phyloP scores from a whole-genome alignment of 2,329 filamentous ascomycete genomes.

The Ophiobolus disseminans region DNA sequence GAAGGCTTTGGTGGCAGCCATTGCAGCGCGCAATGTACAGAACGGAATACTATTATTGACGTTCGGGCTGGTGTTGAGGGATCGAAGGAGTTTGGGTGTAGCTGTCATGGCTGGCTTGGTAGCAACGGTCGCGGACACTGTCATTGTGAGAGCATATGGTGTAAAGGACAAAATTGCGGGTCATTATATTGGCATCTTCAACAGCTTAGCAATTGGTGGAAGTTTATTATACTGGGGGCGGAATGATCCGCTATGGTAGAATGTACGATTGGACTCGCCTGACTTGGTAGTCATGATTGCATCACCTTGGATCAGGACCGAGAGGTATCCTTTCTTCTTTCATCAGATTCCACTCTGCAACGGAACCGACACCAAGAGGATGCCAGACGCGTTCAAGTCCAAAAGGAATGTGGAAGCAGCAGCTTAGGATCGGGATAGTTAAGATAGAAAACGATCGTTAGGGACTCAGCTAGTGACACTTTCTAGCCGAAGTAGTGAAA shows the following conservation, averaged over 20 bases:
- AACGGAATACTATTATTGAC: slow-evolving; percentile 27
- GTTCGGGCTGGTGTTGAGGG: slow-evolving; percentile 27
- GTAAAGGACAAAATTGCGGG: slow-evolving; percentile 28
- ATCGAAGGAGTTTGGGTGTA: slow-evolving; percentile 30
- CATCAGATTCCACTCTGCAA: too few species aligned
- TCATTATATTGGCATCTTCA: slow-evolving; percentile 32
- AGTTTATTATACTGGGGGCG: slow-evolving; percentile 32
- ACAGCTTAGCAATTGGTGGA: slow-evolving; percentile 29
- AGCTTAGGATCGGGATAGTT: too few species aligned
- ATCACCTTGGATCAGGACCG: too few species aligned
- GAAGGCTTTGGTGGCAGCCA: slow-evolving; percentile 29
- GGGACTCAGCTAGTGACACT: too few species aligned
- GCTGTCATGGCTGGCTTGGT: slow-evolving; percentile 29
- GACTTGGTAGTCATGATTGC: too few species aligned
- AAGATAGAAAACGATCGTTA: too few species aligned
- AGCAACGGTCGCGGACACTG: slow-evolving; percentile 28
- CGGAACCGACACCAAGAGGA: too few species aligned
- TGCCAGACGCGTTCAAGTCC: too few species aligned
- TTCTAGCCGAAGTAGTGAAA: too few species aligned
- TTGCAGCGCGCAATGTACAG: slow-evolving; percentile 33
- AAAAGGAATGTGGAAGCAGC: too few species aligned
- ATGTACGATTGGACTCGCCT: too few species aligned
- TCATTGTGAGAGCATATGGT: slow-evolving; percentile 30
- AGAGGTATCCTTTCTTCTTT: too few species aligned
- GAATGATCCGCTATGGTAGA: slow-evolving; percentile 27